Conservation (phyloP, 2,329 filamentous ascomycete genomes). For the Mycosphaerelloides madeirae region DNA sequence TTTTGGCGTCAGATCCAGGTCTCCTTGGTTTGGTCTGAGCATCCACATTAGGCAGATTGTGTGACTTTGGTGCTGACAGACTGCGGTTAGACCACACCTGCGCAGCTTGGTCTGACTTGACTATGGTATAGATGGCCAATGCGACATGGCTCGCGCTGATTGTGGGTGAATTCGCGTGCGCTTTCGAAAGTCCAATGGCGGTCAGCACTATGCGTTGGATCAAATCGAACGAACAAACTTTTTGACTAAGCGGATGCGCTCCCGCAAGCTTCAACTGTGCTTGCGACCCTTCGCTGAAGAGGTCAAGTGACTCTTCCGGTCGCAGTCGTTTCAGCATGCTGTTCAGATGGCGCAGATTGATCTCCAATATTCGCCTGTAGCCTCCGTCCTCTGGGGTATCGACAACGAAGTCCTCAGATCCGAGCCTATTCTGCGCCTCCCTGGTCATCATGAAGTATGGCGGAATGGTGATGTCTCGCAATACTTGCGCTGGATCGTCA, state of each 20-base stretch:
- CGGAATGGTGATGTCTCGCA: conserved; percentile 52
- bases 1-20: not conserved
- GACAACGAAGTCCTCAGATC: conserved; percentile 4
- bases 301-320: conserved; percentile 24
- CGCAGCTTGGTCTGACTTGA: conserved; percentile 20
- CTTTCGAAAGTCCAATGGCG: conserved; percentile 48
- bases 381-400: conserved; percentile 11
- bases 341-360: conserved; percentile 62
- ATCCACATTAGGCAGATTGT: not conserved
- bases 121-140: conserved; percentile 22
- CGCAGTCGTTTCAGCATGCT: conserved; percentile 54
- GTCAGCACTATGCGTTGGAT: conserved; percentile 56
- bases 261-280: conserved; percentile 22
- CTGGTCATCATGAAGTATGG: conserved; percentile 37
- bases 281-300: conserved; percentile 17
- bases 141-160: conserved; percentile 37
- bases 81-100: conserved; percentile 10
- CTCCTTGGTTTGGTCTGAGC: not conserved
- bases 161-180: conserved; percentile 25
- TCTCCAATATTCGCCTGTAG: conserved; percentile 37
- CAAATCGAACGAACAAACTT: conserved; percentile 52
- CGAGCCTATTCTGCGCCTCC: conserved; percentile 12
- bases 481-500: conserved; percentile 42
- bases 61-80: conserved; percentile 6
- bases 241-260: conserved; percentile 44